Evolutionary conservation across 2,329 filamentous ascomycete genomes (phyloP).

Genomic region (Colletotrichum costaricense): DNA sequence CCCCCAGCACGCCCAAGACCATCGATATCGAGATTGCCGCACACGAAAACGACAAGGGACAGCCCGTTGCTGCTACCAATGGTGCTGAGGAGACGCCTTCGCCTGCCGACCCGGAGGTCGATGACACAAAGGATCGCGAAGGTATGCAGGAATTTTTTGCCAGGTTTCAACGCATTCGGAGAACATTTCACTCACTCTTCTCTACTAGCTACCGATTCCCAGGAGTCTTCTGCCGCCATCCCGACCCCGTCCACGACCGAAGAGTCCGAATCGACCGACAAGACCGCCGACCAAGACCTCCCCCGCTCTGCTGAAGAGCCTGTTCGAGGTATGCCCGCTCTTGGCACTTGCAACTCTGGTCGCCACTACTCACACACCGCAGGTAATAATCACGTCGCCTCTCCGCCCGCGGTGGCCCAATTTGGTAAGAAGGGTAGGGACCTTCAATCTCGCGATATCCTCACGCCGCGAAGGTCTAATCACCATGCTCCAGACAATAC

Average conservation of each 20-base stretch:
- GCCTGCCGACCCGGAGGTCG: not conserved
- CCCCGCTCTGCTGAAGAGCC: not conserved
- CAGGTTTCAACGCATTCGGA: not conserved
- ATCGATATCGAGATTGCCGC: constrained; percentile 5
- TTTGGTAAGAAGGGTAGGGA: not conserved
- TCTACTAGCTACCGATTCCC: not conserved
- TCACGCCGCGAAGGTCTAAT: not conserved
- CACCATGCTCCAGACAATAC: constrained; percentile 16
- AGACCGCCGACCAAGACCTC: constrained; percentile 16
- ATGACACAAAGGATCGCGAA: constrained; percentile 13
- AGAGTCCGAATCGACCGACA: constrained; percentile 27
- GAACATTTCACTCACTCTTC: not conserved
- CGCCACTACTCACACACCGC: not conserved
- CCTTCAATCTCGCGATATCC: not conserved
- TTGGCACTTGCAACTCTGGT: not conserved
- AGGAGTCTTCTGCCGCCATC: constrained; percentile 11
- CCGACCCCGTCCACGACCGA: constrained; percentile 10
- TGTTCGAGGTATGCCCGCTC: constrained; percentile 13
- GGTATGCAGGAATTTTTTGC: constrained; percentile 8
- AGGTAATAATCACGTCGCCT: not conserved
- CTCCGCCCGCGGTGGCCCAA: not conserved
- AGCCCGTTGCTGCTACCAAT: not conserved
- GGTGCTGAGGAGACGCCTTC: not conserved
- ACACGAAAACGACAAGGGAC: not conserved
- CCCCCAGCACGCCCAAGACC: constrained; percentile 30